Percentiles rank a stretch among this genome's conserved stretches.
phyloP scores from a whole-genome alignment of 176 grass and related monocot genomes.

The Rhynchospora tenuis region DNA sequence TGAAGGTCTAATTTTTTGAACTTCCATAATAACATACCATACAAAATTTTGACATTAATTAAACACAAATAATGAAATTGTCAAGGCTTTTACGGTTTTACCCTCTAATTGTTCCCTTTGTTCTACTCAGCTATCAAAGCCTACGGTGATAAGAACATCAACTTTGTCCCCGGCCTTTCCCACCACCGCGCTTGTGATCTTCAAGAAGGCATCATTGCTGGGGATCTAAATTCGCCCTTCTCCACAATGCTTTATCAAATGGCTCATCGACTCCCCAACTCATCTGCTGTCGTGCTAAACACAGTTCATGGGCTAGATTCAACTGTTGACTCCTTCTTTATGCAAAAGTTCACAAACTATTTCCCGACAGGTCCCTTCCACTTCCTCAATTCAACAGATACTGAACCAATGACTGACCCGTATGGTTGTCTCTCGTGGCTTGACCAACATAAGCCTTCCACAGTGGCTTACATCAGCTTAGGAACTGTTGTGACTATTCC shows the following conservation, averaged over 20 bases:
- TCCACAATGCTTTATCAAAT: conserved; percentile 21
- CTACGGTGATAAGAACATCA: neutral
- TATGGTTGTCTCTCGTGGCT: conserved; percentile 27
- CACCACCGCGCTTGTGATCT: conserved; percentile 26
- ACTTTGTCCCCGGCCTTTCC: conserved; percentile 25
- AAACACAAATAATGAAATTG: neutral
- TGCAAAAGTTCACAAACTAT: neutral
- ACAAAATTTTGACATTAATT: neutral
- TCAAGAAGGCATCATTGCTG: conserved; percentile 23
- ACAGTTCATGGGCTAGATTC: conserved; percentile 19
- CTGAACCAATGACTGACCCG: neutral
- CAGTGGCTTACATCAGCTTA: conserved; percentile 23
- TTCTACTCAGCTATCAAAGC: neutral
- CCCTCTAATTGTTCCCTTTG: neutral
- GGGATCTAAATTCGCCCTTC: conserved; percentile 1
- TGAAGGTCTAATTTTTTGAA: neutral
- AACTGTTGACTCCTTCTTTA: conserved; percentile 7
- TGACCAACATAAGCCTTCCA: conserved; percentile 6
- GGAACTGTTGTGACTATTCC: conserved; percentile 17
- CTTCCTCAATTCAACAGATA: neutral
- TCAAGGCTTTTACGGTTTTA: neutral
- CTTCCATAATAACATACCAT: neutral
- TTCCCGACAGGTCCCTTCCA: conserved; percentile 27
- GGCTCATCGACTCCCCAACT: conserved; percentile 1
- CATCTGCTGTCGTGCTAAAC: conserved; percentile 21